These are phyloP conservation scores for Cavenderia fasciculata DNA, from an alignment of 78 protist genomes.

Conservation along the genomic window DNA sequence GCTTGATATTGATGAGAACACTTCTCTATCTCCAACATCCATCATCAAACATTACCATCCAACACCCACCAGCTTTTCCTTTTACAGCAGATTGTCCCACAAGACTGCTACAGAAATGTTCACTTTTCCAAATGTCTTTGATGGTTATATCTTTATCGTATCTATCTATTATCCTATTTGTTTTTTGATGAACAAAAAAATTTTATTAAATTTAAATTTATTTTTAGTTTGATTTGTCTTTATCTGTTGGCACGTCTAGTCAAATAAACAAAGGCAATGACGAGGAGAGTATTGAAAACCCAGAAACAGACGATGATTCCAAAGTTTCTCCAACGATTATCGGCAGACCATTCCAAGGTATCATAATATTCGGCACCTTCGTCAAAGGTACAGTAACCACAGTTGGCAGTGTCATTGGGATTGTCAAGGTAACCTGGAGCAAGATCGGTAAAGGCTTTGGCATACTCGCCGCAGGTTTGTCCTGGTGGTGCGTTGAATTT, in stretches of 20 bases:
- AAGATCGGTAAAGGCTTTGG: not conserved
- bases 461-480: conserved; percentile 1
- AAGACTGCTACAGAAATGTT: not conserved
- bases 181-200: not conserved
- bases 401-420: not conserved
- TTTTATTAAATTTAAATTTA: not conserved
- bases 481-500: conserved; percentile 11
- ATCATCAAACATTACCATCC: no score
- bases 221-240: not conserved
- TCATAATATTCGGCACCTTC: conserved; percentile 42
- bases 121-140: not conserved
- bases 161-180: not conserved
- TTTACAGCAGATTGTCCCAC: no score
- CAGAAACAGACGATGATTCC: conserved; percentile 24
- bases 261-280: conserved; percentile 4
- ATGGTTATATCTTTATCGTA: not conserved
- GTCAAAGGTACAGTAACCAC: conserved; percentile 63
- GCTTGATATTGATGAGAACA: no score
- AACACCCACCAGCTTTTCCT: no score
- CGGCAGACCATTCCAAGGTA: conserved; percentile 13
- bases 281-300: conserved; percentile 9
- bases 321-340: conserved; percentile 46
- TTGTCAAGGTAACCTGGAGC: not conserved
- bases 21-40: no score
- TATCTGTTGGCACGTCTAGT: conserved; percentile 20